phyloP scores from a whole-genome alignment of 176 grass and related monocot species.

The Poa annua region DNA sequence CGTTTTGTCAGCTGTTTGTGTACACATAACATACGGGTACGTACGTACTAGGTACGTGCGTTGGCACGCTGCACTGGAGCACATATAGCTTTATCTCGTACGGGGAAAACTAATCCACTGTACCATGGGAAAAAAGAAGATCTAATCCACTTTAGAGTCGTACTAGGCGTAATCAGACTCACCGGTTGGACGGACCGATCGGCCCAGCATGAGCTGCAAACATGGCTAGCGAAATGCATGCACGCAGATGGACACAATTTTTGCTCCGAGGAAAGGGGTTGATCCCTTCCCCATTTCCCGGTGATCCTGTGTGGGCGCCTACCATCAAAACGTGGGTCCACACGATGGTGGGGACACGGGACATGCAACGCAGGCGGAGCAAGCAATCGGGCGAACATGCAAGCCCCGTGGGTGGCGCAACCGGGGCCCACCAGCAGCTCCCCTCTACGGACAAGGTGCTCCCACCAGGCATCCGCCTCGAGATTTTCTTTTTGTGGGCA shows the following conservation, averaged over 20 bases:
- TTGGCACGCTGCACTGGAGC: too few relatives aligned
- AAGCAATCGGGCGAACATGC: slow-evolving; percentile 37
- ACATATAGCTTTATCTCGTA: too few relatives aligned
- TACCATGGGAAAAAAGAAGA: too few relatives aligned
- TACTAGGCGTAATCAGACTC: too few relatives aligned
- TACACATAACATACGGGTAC: too few relatives aligned
- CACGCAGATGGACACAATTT: background rate
- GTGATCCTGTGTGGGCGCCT: slow-evolving; percentile 43
- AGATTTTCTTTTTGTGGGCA: too few relatives aligned
- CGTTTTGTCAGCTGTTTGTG: too few relatives aligned
- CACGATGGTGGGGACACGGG: background rate
- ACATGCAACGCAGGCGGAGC: background rate
- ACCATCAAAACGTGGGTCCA: slow-evolving; percentile 11
- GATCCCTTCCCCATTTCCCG: background rate
- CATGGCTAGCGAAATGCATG: background rate
- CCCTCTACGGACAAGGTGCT: background rate
- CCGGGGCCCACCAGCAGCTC: background rate
- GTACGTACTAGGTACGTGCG: too few relatives aligned
- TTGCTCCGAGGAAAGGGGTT: background rate
- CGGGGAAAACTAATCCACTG: too few relatives aligned
- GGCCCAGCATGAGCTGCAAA: background rate
- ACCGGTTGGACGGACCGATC: background rate
- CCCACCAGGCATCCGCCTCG: too few relatives aligned
- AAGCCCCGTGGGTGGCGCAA: slow-evolving; percentile 34
- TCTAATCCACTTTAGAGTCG: too few relatives aligned